These are phyloP conservation scores for Paracamarosporium sp. DNA, from an alignment of 2,329 filamentous ascomycete genomes.

Conservation along the genomic window DNA sequence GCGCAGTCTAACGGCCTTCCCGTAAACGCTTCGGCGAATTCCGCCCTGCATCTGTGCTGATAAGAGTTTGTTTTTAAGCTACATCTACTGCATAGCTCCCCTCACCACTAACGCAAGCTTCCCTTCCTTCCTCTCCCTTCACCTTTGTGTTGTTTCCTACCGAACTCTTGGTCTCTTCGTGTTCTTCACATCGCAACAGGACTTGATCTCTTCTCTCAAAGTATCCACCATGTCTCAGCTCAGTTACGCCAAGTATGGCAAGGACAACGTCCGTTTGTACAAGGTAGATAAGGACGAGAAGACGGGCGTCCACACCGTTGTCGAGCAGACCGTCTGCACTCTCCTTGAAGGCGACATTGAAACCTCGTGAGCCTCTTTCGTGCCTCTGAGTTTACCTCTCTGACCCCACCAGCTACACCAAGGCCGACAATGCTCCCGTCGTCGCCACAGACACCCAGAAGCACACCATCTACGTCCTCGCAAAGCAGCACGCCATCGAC, in stretches of 20 bases:
- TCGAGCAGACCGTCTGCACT: conserved; percentile 93
- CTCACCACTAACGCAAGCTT: conserved; percentile 20
- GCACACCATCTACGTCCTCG: conserved; percentile 88
- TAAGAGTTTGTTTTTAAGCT: conserved; percentile 33
- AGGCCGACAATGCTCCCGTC: conserved; percentile 91
- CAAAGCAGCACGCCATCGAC: conserved; percentile 90
- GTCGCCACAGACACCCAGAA: conserved; percentile 98
- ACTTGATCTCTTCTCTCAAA: neutral
- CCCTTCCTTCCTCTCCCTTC: conserved; percentile 15
- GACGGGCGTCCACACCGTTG: conserved; percentile 81
- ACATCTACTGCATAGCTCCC: conserved; percentile 36
- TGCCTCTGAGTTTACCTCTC: conserved; percentile 4
- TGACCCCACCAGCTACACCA: conserved; percentile 73
- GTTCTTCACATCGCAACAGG: neutral
- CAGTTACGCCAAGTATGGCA: conserved; percentile 75
- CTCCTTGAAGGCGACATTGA: conserved; percentile 94
- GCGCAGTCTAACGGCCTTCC: conserved; percentile 19
- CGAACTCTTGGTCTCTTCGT: neutral
- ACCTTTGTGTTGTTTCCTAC: conserved; percentile 5
- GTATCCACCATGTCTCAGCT: conserved; percentile 53
- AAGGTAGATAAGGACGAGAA: conserved; percentile 85
- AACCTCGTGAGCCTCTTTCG: conserved; percentile 65
- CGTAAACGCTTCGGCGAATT: conserved; percentile 36
- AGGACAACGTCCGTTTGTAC: conserved; percentile 98
- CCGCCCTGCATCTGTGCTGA: conserved; percentile 36